Percentiles rank a stretch among this genome's conserved stretches.
These are phyloP conservation scores for Microcyclosporella mali DNA, from an alignment of 2,329 filamentous ascomycete species.

Conservation along the genomic window DNA sequence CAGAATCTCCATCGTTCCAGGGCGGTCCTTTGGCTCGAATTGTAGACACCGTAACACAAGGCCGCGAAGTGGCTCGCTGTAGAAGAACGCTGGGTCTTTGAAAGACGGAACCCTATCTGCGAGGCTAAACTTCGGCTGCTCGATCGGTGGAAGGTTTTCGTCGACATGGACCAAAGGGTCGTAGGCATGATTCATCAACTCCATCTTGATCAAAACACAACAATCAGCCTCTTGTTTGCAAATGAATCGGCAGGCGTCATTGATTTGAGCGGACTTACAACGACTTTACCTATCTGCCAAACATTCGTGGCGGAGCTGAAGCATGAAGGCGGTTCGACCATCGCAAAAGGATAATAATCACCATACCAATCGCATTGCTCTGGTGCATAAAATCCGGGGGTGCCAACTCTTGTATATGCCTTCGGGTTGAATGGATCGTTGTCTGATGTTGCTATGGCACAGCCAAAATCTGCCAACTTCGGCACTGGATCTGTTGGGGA, in stretches of 20 bases:
- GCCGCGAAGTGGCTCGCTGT: not conserved
- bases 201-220: no score
- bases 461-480: constrained; percentile 18
- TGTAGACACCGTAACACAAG: not conserved
- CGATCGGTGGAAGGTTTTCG: not conserved
- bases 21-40: not conserved
- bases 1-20: not conserved
- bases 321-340: not conserved
- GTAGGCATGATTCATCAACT: not conserved
- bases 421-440: constrained; percentile 12
- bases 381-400: not conserved
- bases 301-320: not conserved
- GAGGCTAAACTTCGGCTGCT: not conserved
- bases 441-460: constrained; percentile 8
- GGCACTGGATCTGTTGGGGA: no score
- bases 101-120: not conserved
- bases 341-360: not conserved
- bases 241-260: no score
- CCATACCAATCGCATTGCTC: not conserved
- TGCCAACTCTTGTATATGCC: constrained; percentile 1
- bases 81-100: not conserved
- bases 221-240: no score
- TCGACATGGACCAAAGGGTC: not conserved
- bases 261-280: no score
- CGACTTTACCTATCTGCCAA: not conserved